Conservation (phyloP, 495 filamentous ascomycete species). For the Astrothelium macrocarpum region DNA sequence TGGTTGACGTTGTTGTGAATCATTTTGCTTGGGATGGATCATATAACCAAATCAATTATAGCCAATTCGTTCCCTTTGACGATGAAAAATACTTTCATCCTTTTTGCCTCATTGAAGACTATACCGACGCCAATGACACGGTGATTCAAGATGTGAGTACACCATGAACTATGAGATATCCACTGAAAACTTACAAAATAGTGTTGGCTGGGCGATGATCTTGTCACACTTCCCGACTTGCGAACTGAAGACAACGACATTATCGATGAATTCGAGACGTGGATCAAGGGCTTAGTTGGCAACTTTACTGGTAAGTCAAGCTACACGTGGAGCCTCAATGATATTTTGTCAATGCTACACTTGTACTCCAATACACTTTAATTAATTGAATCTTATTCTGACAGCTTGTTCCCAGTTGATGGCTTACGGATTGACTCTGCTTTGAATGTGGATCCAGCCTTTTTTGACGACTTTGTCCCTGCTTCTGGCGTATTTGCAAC, state of each 20-base stretch:
- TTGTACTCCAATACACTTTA: neutral
- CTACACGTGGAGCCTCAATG: too few relatives aligned
- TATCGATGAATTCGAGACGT: constrained; percentile 49
- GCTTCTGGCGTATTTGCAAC: constrained; percentile 62
- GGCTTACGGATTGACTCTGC: constrained; percentile 67
- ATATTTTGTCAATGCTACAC: neutral
- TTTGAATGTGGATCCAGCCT: constrained; percentile 61
- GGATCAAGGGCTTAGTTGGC: constrained; percentile 53
- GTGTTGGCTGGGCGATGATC: constrained; percentile 58
- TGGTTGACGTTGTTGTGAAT: constrained; percentile 72
- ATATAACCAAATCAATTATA: constrained; percentile 46
- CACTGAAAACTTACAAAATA: constrained; percentile 7
- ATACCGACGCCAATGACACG: constrained; percentile 31
- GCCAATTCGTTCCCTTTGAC: constrained; percentile 55
- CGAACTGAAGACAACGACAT: constrained; percentile 51
- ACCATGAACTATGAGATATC: neutral
- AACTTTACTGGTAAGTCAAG: constrained; percentile 47
- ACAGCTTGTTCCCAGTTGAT: constrained; percentile 39
- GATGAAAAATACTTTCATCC: constrained; percentile 54
- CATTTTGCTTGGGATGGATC: constrained; percentile 48
- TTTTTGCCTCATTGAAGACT: constrained; percentile 57
- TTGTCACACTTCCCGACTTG: constrained; percentile 55
- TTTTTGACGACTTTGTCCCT: constrained; percentile 52
- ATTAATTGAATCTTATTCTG: neutral
- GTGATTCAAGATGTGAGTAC: neutral